These are phyloP conservation scores for Clavispora carvajalis DNA, from an alignment of 805 yeast species.

Conservation along the genomic window DNA sequence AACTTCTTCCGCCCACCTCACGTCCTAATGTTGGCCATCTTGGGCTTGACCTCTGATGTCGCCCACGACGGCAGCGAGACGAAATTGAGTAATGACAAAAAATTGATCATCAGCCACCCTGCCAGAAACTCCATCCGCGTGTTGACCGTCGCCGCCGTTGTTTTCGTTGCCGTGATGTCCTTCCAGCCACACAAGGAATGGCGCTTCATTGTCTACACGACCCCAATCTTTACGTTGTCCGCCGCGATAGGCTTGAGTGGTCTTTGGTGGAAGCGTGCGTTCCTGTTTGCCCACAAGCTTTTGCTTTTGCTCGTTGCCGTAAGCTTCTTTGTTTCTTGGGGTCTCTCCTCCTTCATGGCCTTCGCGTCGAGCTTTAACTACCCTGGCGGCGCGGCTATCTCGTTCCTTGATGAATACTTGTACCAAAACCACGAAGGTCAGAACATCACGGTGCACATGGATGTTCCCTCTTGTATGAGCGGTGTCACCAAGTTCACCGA, in stretches of 20 bases:
- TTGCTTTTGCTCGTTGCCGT: conserved; percentile 17
- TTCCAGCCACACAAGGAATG: conserved; percentile 90
- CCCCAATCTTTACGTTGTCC: conserved; percentile 61
- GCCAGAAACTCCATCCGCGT: conserved; percentile 37
- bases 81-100: conserved; percentile 3
- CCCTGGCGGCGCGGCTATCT: conserved; percentile 82
- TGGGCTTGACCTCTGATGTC: conserved; percentile 41
- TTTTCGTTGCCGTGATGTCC: conserved; percentile 63
- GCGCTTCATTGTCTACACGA: conserved; percentile 76
- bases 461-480: conserved; percentile 78
- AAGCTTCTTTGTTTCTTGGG: conserved; percentile 22
- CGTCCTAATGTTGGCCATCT: conserved; percentile 34
- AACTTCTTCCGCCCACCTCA: conserved; percentile 39
- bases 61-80: conserved; percentile 27
- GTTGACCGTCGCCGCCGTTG: conserved; percentile 44
- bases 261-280: conserved; percentile 16
- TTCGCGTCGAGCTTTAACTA: conserved; percentile 70
- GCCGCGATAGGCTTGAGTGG: conserved; percentile 58
- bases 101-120: conserved; percentile 24
- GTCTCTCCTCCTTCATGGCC: conserved; percentile 47
- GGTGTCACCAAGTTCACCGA: conserved; percentile 79
- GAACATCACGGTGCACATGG: conserved; percentile 57
- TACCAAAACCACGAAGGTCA: conserved; percentile 7
- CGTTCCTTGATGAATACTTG: conserved; percentile 43
- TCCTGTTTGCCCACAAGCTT: conserved; percentile 21